Percentiles rank a stretch among this genome's conserved stretches.
Conservation (phyloP, 2,329 filamentous ascomycete genomes). For the Colletotrichum spaethianum region DNA sequence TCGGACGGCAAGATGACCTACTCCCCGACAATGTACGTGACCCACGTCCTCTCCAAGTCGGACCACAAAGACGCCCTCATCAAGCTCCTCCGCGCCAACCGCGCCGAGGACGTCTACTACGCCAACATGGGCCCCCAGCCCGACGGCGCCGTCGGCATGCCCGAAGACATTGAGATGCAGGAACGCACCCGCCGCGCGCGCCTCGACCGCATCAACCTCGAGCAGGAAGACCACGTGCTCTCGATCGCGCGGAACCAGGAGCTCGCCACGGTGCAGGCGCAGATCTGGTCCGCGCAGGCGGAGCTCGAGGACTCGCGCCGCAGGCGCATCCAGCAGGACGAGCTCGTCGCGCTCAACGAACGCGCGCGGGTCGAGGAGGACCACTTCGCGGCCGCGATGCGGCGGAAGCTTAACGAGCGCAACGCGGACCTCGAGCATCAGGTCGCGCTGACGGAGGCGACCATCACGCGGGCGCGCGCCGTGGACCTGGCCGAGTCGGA, state of each 20-base stretch:
- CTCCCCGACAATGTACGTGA: constrained; percentile 75
- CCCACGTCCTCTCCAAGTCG: constrained; percentile 58
- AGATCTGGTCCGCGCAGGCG: constrained; percentile 63
- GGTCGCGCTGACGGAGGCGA: constrained; percentile 61
- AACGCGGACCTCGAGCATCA: constrained; percentile 60
- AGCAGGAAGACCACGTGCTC: constrained; percentile 64
- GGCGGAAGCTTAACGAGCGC: constrained; percentile 54
- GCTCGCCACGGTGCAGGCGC: constrained; percentile 65
- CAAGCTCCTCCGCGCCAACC: constrained; percentile 64
- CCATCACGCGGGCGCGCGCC: constrained; percentile 58
- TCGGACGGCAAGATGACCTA: constrained; percentile 69
- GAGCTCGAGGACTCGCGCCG: constrained; percentile 67
- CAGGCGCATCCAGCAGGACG: constrained; percentile 60
- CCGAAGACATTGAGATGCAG: constrained; percentile 62
- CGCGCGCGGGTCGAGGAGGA: constrained; percentile 64
- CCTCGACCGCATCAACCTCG: constrained; percentile 59
- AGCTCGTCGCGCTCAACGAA: constrained; percentile 59
- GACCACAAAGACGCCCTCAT: constrained; percentile 60
- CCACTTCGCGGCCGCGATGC: constrained; percentile 54
- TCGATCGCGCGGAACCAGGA: constrained; percentile 65
- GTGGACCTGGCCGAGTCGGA: constrained; percentile 63
- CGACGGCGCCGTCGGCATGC: constrained; percentile 66
- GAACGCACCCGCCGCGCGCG: constrained; percentile 66
- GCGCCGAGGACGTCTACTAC: constrained; percentile 68
- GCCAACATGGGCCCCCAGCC: constrained; percentile 68